phyloP scores from a whole-genome alignment of 345 rosid species.

The Clarkia xantiana region DNA sequence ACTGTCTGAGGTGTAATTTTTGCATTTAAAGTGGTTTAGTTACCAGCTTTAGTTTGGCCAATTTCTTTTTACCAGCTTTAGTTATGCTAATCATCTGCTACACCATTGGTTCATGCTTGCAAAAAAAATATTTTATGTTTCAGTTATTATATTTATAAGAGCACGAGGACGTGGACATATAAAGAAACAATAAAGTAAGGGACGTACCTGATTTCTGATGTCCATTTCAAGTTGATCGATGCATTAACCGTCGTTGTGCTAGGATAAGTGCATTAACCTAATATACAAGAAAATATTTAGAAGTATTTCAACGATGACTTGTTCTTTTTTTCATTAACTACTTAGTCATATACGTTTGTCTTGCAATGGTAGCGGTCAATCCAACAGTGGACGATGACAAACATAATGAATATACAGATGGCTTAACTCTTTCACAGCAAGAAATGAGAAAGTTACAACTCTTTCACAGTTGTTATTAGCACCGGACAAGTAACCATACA shows the following conservation, averaged over 20 bases:
- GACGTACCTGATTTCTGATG: slow-evolving; percentile 71
- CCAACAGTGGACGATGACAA: slow-evolving; percentile 45
- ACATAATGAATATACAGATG: slow-evolving; percentile 48
- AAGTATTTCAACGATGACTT: not conserved
- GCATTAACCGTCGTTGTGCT: slow-evolving; percentile 92
- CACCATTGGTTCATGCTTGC: slow-evolving; percentile 99
- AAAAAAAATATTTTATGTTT: slow-evolving; percentile 10
- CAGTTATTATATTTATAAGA: too few relatives aligned
- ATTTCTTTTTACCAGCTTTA: too few relatives aligned
- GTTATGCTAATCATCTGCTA: slow-evolving; percentile 98
- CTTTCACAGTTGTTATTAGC: too few relatives aligned
- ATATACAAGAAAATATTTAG: slow-evolving; percentile 4
- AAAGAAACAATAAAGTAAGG: slow-evolving; percentile 3
- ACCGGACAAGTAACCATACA: not conserved
- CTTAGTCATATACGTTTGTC: slow-evolving; percentile 29
- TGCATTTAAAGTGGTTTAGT: slow-evolving; percentile 92
- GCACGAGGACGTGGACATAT: not conserved
- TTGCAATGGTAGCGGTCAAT: slow-evolving; percentile 90
- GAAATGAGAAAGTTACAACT: not conserved
- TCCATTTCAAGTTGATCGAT: slow-evolving; percentile 99
- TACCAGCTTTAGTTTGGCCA: too few relatives aligned
- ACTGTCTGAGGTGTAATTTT: too few relatives aligned
- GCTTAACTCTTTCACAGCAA: slow-evolving; percentile 23
- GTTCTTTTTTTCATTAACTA: too few relatives aligned
- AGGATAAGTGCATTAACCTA: slow-evolving; percentile 99